Conservation (phyloP, 208 protist species). For the Leishmania tropica region DNA sequence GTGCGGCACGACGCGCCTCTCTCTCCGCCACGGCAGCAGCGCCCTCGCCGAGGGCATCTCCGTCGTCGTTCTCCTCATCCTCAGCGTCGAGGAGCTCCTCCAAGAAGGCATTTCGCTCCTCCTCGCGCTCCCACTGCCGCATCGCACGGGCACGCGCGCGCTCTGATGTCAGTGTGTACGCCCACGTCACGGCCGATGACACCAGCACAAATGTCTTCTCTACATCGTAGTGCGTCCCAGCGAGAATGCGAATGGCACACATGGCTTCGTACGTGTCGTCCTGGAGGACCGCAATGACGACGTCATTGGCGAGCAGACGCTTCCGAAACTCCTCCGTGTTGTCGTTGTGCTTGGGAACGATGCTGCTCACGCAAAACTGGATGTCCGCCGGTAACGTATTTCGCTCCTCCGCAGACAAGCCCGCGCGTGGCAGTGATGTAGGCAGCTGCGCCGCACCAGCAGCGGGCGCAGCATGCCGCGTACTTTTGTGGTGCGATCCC, state of each 20-base stretch:
- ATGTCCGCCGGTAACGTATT: constrained; percentile 41
- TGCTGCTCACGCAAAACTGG: constrained; percentile 42
- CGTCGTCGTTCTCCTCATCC: constrained; percentile 32
- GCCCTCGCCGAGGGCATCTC: constrained; percentile 1
- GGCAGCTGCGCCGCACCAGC: neutral
- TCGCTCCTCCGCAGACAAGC: constrained; percentile 14
- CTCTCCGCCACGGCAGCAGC: constrained; percentile 18
- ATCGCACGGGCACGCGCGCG: constrained; percentile 40
- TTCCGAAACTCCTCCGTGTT: constrained; percentile 60
- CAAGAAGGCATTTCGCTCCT: constrained; percentile 38
- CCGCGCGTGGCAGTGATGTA: neutral
- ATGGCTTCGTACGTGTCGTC: constrained; percentile 84
- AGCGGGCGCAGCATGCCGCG: neutral
- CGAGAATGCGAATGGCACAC: constrained; percentile 81
- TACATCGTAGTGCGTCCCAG: constrained; percentile 84
- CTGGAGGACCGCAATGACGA: constrained; percentile 85
- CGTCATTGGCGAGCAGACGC: constrained; percentile 76
- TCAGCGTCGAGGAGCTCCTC: constrained; percentile 52
- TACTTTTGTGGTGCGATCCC: neutral
- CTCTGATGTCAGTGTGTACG: constrained; percentile 68
- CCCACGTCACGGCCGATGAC: constrained; percentile 86
- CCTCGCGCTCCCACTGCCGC: constrained; percentile 44
- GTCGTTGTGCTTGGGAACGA: constrained; percentile 75
- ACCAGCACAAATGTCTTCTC: constrained; percentile 94
- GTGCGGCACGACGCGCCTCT: constrained; percentile 12